These are phyloP conservation scores for Yarrowia sp. DNA, from an alignment of 805 yeast genomes.

Conservation along the genomic window DNA sequence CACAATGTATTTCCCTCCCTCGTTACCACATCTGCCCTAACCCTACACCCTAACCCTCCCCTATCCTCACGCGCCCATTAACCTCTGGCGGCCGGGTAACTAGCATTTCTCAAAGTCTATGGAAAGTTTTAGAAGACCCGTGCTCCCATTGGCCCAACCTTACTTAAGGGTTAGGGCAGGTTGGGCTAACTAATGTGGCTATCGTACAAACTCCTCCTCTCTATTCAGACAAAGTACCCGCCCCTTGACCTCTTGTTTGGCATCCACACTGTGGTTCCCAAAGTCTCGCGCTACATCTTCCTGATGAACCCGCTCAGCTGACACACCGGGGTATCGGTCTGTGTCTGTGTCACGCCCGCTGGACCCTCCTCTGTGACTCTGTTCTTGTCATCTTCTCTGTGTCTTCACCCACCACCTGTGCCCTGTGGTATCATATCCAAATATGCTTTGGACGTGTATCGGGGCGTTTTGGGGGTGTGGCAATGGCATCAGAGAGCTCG, in stretches of 20 bases:
- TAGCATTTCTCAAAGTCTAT: background rate
- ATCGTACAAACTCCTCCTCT: slow-evolving; percentile 30
- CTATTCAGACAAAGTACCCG: slow-evolving; percentile 29
- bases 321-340: background rate
- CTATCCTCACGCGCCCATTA: no score
- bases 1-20: no score
- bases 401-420: slow-evolving; percentile 11
- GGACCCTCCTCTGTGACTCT: slow-evolving; percentile 1
- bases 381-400: slow-evolving; percentile 1
- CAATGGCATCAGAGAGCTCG: slow-evolving; percentile 4
- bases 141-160: slow-evolving; percentile 10
- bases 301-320: slow-evolving; percentile 20
- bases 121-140: background rate
- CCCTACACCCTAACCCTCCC: no score
- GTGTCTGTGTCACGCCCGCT: background rate
- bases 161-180: background rate
- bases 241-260: slow-evolving; percentile 23
- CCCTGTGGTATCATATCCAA: slow-evolving; percentile 8
- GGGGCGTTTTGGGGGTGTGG: background rate
- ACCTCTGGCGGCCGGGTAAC: slow-evolving; percentile 11
- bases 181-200: slow-evolving; percentile 11
- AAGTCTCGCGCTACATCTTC: slow-evolving; percentile 24
- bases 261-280: background rate
- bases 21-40: no score
- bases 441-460: slow-evolving; percentile 35